phyloP scores from a whole-genome alignment of 768 basidiomycete genomes.

The Boletus edulis region DNA sequence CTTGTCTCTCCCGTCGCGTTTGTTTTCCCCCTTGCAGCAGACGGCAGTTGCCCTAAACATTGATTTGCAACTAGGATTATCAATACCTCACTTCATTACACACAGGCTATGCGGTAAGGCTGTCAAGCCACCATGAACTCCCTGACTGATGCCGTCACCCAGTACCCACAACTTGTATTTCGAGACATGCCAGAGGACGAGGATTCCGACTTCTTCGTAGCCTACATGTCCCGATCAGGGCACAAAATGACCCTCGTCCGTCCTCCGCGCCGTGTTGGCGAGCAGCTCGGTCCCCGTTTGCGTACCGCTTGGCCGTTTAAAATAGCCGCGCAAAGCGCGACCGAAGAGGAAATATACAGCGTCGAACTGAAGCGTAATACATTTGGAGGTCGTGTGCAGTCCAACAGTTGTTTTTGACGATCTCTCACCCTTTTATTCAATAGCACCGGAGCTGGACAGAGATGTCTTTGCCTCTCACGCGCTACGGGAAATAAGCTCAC shows the following conservation, averaged over 20 bases:
- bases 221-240: constrained; percentile 60
- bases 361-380: constrained; percentile 51
- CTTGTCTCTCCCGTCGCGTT: constrained; percentile 58
- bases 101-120: constrained; percentile 48
- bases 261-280: constrained; percentile 37
- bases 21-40: constrained; percentile 18
- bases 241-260: constrained; percentile 48
- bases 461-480: constrained; percentile 60
- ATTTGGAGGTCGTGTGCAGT: constrained; percentile 30
- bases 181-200: constrained; percentile 48
- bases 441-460: constrained; percentile 47
- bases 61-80: constrained; percentile 53
- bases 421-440: constrained; percentile 1
- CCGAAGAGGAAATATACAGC: constrained; percentile 50
- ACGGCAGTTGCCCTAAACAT: constrained; percentile 9
- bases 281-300: constrained; percentile 38
- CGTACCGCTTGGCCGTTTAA: constrained; percentile 42
- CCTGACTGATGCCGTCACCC: constrained; percentile 14
- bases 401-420: background rate
- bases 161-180: constrained; percentile 71
- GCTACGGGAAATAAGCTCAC: constrained; percentile 52
- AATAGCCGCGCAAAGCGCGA: constrained; percentile 40
- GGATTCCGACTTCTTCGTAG: constrained; percentile 59
- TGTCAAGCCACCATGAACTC: constrained; percentile 10
- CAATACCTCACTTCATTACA: constrained; percentile 65